Evolutionary conservation across 331 rosid genomes (phyloP), one percentile per base, ranked within the genome.

Genomic region (Cucumis variabilis): DNA sequence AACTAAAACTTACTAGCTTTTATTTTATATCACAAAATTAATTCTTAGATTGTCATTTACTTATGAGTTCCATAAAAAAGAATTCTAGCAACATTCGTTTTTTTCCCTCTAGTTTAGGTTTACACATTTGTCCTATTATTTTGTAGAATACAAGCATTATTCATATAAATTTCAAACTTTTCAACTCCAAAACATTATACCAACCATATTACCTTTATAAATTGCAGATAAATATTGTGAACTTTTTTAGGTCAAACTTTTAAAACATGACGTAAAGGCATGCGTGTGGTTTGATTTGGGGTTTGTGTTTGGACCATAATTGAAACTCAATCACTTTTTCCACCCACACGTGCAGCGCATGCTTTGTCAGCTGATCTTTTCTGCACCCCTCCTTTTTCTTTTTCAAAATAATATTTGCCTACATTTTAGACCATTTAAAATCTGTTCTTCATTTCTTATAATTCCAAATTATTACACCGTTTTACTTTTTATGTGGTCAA

Each of bases 241-340:
- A 58, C 13, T 5, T 58, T 16, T 58, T 58, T 58, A 58, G 21
- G 65, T 58, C 65, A 16, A 58, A 58, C 1, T 16, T 66, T 67
- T 17, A 71, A 71, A 71, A 71, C 12, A 72, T 72, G 51, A 72
- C 50, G 78, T 33, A 72, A 72, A n/a, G 78, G 78, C 78, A 72
- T 72, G 41, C 41, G 14, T 24, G 78, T 19, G 41, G 41, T 69
- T 68, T 25, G 2, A 9, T 69, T 69, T 14, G 78, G n/a, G 3
- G 24, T 33, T 33, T 72, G 46, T 3, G 46, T 7, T 28, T 28
- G 46, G 76, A 27, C 44, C 48, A 15, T 70, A 28, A 28, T 15
- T 15, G 4, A 2, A 63, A 21, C 3, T 21, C 1, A 6, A 1
- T n/a, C 72, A n/a, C 27, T 12, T 67, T 23, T n/a, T 66, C 71